Evolutionary conservation across 176 grass and related monocot species (phyloP).

Genomic region (Avena insularis): DNA sequence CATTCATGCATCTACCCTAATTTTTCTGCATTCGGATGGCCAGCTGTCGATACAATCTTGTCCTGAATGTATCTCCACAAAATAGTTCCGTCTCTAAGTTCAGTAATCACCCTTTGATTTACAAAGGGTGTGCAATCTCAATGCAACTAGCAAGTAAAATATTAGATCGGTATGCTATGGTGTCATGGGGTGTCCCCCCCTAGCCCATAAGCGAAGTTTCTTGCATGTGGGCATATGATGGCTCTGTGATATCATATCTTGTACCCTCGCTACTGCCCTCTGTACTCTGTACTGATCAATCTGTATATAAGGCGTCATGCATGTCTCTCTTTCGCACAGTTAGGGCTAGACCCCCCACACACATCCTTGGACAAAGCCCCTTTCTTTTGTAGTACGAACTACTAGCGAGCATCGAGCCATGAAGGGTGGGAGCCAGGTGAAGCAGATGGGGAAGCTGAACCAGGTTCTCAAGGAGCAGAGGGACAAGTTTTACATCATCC

Average conservation of each 20-base stretch:
- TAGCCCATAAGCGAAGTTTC: conserved; percentile 24
- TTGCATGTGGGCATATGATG: conserved; percentile 54
- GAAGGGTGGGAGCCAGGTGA: conserved; percentile 49
- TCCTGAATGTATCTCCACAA: not conserved
- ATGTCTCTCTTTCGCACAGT: not conserved
- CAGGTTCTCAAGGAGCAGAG: conserved; percentile 52
- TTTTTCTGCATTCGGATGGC: conserved; percentile 4
- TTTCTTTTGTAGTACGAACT: conserved; percentile 27
- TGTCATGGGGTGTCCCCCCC: conserved; percentile 29
- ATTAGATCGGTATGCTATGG: not conserved
- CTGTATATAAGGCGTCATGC: conserved; percentile 36
- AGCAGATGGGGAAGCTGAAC: conserved; percentile 52
- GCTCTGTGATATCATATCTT: conserved; percentile 22
- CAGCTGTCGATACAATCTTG: conserved; percentile 28
- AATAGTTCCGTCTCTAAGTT: not conserved
- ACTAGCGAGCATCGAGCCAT: conserved; percentile 5
- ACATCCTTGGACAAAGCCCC: not conserved
- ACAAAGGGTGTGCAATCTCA: not conserved
- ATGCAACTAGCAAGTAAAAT: conserved; percentile 20
- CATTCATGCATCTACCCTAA: conserved; percentile 30
- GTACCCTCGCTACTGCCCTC: not conserved
- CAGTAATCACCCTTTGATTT: not conserved
- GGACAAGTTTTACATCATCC: conserved; percentile 51
- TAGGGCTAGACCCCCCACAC: conserved; percentile 19
- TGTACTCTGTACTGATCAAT: not conserved